A percentile compares a stretch with the other conserved stretches of the same genome.
Conservation (phyloP, 2,329 filamentous ascomycete species). For the Colletotrichum navitas region DNA sequence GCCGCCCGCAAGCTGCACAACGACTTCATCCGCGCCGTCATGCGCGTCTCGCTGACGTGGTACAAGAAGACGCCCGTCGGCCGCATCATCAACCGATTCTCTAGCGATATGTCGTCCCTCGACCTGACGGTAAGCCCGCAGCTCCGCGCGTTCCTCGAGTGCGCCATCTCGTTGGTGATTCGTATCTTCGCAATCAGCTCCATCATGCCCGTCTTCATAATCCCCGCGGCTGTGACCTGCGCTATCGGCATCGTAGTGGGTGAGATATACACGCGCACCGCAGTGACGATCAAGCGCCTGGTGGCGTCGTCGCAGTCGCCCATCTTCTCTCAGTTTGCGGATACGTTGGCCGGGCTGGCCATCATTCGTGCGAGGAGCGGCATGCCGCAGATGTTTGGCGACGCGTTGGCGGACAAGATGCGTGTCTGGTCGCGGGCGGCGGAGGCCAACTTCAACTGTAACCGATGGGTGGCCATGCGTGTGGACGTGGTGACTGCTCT, state of each 20-base stretch:
- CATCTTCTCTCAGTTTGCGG: constrained; percentile 68
- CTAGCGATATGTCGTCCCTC: constrained; percentile 68
- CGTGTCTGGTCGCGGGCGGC: constrained; percentile 60
- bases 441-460: constrained; percentile 67
- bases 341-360: constrained; percentile 63
- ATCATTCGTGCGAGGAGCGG: constrained; percentile 61
- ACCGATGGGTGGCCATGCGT: constrained; percentile 69
- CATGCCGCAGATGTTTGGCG: constrained; percentile 59
- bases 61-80: constrained; percentile 67
- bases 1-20: constrained; percentile 66
- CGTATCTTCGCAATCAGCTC: constrained; percentile 62
- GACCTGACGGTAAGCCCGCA: constrained; percentile 62
- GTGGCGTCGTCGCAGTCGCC: constrained; percentile 63
- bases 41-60: constrained; percentile 68
- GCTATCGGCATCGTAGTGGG: constrained; percentile 60
- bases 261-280: constrained; percentile 65
- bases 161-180: constrained; percentile 57
- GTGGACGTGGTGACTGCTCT: constrained; percentile 67
- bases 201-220: constrained; percentile 65
- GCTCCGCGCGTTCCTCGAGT: constrained; percentile 59
- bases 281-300: constrained; percentile 60
- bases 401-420: constrained; percentile 64
- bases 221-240: constrained; percentile 61
- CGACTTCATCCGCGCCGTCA: constrained; percentile 63
- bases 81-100: constrained; percentile 67